Evolutionary conservation across 2,329 filamentous ascomycete species (phyloP), one percentile per base, ranked within the genome.

Genomic region (Verticillium nonalfalfae): DNA sequence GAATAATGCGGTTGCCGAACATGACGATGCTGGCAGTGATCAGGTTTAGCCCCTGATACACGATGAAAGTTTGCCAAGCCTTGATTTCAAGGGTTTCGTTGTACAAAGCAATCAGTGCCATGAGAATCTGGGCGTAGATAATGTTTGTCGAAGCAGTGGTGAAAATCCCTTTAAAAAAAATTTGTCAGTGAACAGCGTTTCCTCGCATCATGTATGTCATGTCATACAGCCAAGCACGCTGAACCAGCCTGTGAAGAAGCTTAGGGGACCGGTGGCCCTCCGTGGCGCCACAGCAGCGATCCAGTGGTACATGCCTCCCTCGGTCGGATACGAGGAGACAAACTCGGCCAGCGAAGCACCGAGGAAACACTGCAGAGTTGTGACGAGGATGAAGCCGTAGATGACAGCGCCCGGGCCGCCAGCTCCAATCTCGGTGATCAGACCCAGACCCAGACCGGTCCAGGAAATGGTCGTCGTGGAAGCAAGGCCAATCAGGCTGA

Each of bases 251-350:
- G 78, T 79, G 26, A 74, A 67, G 64, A 79, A 81, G 55, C 77
- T 79, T 65, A 80, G 62, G 50, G 77, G 68, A 21, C 73, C 74
- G 13, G 73, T 77, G 52, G 71, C 71, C 52, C 66, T 67, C 39
- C 69, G 71, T 0, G 79, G 79, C 3, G 79, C 77, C 33, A 81
- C 73, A 1, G 76, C 77, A 7, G 78, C 78, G 45, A 79, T 78
- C 79, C 79, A 81, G 65, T 81, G 79, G 61, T 81, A 82, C 77
- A 80, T 79, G 54, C 79, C 79, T 26, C 79, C 79, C 59, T 77
- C 76, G 10, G 77, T 79, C 4, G 79, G 79, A 61, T 80, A 80
- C 2, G 76, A 75, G 3, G 77, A 80, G 9, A 80, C 78, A 59
- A 82, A 76, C 64, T 82, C 79, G 9, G 77, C 76, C 21, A 81